A percentile compares a stretch with the other conserved stretches of the same genome.
These are phyloP conservation scores for Senna siamea DNA, from an alignment of 306 rosid species.

Conservation along the genomic window DNA sequence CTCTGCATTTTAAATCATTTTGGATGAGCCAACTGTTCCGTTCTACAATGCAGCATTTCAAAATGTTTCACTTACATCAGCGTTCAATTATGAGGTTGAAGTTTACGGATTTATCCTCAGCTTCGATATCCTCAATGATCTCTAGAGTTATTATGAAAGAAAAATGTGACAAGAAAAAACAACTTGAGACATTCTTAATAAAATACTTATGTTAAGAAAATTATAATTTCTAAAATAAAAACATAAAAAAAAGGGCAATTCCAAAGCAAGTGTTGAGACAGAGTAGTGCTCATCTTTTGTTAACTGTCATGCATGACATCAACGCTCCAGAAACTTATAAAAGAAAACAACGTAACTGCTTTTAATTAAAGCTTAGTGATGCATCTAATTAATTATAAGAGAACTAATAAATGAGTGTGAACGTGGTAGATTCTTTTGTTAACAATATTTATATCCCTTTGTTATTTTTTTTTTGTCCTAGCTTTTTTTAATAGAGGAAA, in stretches of 20 bases:
- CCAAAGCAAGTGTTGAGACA: neutral
- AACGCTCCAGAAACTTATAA: neutral
- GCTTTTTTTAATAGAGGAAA: neutral
- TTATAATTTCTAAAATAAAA: neutral
- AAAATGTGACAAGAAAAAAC: too few relatives aligned
- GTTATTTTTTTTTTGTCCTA: too few relatives aligned
- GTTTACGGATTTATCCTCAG: neutral
- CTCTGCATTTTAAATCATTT: neutral
- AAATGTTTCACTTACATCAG: constrained; percentile 26
- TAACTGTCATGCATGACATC: neutral
- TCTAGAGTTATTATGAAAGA: too few relatives aligned
- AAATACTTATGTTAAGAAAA: neutral
- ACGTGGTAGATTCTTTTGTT: constrained; percentile 5
- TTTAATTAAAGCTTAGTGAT: neutral
- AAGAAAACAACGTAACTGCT: neutral
- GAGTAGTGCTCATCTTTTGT: neutral
- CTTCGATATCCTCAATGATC: neutral
- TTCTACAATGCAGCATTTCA: constrained; percentile 15
- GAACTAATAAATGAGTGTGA: too few relatives aligned
- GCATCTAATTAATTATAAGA: too few relatives aligned
- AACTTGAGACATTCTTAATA: neutral
- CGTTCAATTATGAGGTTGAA: constrained; percentile 11
- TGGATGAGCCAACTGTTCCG: neutral
- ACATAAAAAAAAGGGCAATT: neutral
- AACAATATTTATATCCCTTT: too few relatives aligned